These are phyloP conservation scores for Trichoderma arundinaceum DNA, from an alignment of 2,329 filamentous ascomycete genomes.

Conservation along the genomic window DNA sequence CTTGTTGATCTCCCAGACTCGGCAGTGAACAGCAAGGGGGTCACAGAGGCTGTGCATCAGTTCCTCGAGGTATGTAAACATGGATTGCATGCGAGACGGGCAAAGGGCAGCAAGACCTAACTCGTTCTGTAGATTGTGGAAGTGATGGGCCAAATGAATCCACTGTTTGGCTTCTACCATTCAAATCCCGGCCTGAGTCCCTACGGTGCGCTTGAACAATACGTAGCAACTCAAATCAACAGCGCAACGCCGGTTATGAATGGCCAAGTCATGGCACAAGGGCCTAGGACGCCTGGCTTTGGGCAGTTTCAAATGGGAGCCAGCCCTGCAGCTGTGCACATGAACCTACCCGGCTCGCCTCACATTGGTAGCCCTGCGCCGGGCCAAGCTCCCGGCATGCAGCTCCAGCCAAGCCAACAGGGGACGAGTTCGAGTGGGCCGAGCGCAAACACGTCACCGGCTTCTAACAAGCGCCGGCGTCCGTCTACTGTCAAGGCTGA, in stretches of 20 bases:
- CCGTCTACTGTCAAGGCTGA: slow-evolving; percentile 64
- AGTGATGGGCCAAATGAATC: slow-evolving; percentile 70
- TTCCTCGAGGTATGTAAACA: slow-evolving; percentile 64
- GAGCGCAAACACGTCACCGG: slow-evolving; percentile 70
- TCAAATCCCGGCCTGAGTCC: slow-evolving; percentile 60
- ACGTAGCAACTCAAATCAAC: slow-evolving; percentile 57
- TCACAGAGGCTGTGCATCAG: slow-evolving; percentile 65
- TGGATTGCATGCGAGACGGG: neutral
- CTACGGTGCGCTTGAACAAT: slow-evolving; percentile 65
- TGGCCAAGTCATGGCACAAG: slow-evolving; percentile 54
- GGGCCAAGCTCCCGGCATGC: slow-evolving; percentile 68
- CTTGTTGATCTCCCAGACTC: slow-evolving; percentile 64
- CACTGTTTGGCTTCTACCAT: slow-evolving; percentile 65
- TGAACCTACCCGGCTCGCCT: slow-evolving; percentile 67
- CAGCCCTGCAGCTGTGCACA: slow-evolving; percentile 64
- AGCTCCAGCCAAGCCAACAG: slow-evolving; percentile 70
- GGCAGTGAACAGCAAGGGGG: slow-evolving; percentile 62
- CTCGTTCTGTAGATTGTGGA: slow-evolving; percentile 60
- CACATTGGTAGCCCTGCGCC: slow-evolving; percentile 66
- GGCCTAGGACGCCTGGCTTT: slow-evolving; percentile 61
- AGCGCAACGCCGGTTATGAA: slow-evolving; percentile 50
- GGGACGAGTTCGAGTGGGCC: slow-evolving; percentile 69
- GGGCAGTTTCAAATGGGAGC: slow-evolving; percentile 64
- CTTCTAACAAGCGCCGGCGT: slow-evolving; percentile 63
- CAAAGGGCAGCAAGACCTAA: slow-evolving; percentile 15